Evolutionary conservation across 192 early-diverging fungal species (phyloP).

Genomic region (Cetraspora pellucida): DNA sequence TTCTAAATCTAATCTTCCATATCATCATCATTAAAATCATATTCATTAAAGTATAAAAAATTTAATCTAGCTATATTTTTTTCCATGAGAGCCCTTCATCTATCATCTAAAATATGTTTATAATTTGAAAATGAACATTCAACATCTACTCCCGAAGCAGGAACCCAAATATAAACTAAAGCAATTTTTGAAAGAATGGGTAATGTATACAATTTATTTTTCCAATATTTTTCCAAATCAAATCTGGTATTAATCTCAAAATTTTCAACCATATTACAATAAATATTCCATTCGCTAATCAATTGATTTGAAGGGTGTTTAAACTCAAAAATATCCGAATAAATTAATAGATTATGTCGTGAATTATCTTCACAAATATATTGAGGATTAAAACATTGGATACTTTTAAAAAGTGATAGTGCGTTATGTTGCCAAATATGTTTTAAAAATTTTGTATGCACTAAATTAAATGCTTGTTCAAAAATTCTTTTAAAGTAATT

Average conservation of each 20-base stretch:
- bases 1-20: too few relatives aligned
- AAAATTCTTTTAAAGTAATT: too few relatives aligned
- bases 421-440: too few relatives aligned
- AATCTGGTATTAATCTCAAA: neutral
- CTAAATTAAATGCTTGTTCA: too few relatives aligned
- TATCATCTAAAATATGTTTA: constrained; percentile 7
- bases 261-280: neutral
- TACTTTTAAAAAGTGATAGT: too few relatives aligned
- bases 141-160: neutral
- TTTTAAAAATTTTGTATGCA: too few relatives aligned
- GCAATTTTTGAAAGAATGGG: neutral
- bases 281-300: neutral
- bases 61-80: neutral
- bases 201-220: neutral
- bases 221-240: neutral
- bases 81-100: neutral
- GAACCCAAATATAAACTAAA: neutral
- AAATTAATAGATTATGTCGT: too few relatives aligned
- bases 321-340: too few relatives aligned
- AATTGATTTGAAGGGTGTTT: too few relatives aligned
- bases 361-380: too few relatives aligned
- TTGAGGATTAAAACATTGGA: too few relatives aligned
- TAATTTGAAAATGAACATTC: neutral
- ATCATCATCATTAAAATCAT: too few relatives aligned
- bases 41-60: neutral